A percentile compares a stretch with the other conserved stretches of the same genome.
These are phyloP conservation scores for Porodaedalea pini DNA, from an alignment of 1,284 basidiomycete species.

Conservation along the genomic window DNA sequence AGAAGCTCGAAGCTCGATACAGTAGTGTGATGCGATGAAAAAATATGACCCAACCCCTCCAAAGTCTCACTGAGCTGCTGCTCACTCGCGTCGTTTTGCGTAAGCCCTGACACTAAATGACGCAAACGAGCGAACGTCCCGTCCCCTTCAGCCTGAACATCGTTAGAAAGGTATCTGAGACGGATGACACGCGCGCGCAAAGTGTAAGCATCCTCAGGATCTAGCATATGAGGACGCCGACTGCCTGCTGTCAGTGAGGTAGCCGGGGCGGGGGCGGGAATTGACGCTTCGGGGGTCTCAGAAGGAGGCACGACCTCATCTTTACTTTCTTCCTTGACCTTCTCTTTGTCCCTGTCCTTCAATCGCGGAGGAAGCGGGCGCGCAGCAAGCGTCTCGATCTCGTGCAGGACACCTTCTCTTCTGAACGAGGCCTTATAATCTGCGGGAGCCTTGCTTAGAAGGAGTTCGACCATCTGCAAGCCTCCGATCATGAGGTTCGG, in stretches of 20 bases:
- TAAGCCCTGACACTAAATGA: conserved; percentile 60
- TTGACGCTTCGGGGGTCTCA: conserved; percentile 35
- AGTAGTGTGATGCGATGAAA: conserved; percentile 72
- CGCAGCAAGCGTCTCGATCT: conserved; percentile 74
- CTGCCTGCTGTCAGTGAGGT: conserved; percentile 42
- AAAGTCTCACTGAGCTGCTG: conserved; percentile 64
- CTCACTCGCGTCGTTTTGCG: conserved; percentile 53
- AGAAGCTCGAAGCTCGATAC: conserved; percentile 96
- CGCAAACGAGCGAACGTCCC: conserved; percentile 64
- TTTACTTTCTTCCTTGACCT: conserved; percentile 37
- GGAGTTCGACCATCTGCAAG: conserved; percentile 86
- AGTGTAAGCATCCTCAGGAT: conserved; percentile 89
- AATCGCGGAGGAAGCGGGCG: conserved; percentile 56
- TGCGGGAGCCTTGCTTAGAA: conserved; percentile 76
- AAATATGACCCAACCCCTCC: conserved; percentile 72
- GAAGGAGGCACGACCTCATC: conserved; percentile 36
- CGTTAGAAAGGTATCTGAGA: conserved; percentile 68
- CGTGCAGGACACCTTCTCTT: conserved; percentile 91
- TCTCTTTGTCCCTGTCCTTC: conserved; percentile 53
- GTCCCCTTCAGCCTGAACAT: conserved; percentile 59
- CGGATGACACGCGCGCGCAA: conserved; percentile 80
- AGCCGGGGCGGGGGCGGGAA: conserved; percentile 31
- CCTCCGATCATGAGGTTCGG: conserved; percentile 81
- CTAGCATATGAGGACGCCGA: conserved; percentile 45
- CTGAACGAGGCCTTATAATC: conserved; percentile 86